Evolutionary conservation across 2,329 filamentous ascomycete species (phyloP), one percentile per base, ranked within the genome.

Genomic region (Penicillium sp.): DNA sequence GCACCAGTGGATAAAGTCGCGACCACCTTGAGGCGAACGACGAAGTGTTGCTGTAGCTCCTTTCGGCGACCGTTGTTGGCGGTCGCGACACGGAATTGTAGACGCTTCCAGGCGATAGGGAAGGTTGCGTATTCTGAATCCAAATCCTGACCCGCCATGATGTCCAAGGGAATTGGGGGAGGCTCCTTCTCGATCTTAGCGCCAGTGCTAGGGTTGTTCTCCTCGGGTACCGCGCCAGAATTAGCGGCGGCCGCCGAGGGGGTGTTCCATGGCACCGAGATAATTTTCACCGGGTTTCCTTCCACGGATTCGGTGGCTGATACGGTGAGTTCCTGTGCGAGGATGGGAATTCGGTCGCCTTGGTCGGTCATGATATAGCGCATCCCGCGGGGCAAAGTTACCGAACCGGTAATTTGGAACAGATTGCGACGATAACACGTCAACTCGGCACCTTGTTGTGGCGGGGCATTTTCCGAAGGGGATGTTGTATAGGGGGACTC

Each of bases 211-310:
- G 33, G 73, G 69, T 51, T 60, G 51, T 49, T 62, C 8, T 71
- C 69, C 33, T 72, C 69, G 27, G 71, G 68, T 12, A 80, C 80
- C 2, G 79, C 79, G 61, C 88, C 85, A 60, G 77, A 82, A 58
- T 87, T 81, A 62, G 90, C 90, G 29, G 89, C 90, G 1, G 65
- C 65, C 0, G 65, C 65, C 7, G 65, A 65, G 23, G 92, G 93
- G 2, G 93, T 97, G 80, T 97, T 97, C 93, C 93, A 97, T 1
- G 93, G 93, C 59, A 97, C 96, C 8, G 94, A 94, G 62, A 97
- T 97, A 61, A 97, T 87, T 67, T 95, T 93, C 43, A 97, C 91
- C 0, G 90, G 80, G 67, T 96, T 93, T 35, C 91, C 91, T 73
- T 97, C 93, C 17, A 96, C 92, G 2, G 93, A 97, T 73, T 97